phyloP scores from a whole-genome alignment of 225 moss, liverwort and hornwort species.

The Takakia lepidozioides region DNA sequence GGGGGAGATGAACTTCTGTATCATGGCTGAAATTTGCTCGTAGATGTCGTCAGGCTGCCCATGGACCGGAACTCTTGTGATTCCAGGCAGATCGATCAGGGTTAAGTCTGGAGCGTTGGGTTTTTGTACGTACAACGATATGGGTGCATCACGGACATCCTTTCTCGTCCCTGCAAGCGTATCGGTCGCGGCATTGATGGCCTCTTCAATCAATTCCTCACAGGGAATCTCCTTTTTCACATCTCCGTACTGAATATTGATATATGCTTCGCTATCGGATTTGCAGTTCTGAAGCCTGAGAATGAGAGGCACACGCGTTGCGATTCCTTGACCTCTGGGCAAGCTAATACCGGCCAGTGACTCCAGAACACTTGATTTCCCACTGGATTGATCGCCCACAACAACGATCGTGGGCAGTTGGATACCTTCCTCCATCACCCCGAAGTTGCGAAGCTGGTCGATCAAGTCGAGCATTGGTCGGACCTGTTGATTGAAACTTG shows the following conservation, averaged over 20 bases:
- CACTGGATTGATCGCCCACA: conserved; percentile 28
- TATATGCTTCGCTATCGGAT: not conserved
- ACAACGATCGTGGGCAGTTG: conserved; percentile 32
- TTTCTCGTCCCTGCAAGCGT: conserved; percentile 9
- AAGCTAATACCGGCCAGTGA: conserved; percentile 31
- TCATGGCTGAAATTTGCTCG: conserved; percentile 19
- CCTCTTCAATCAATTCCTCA: conserved; percentile 7
- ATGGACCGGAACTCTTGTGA: conserved; percentile 23
- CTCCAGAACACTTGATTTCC: conserved; percentile 32
- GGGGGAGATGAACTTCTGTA: conserved; percentile 13
- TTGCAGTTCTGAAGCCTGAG: conserved; percentile 19
- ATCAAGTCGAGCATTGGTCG: conserved; percentile 23
- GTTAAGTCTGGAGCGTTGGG: conserved; percentile 12
- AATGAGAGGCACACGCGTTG: conserved; percentile 22
- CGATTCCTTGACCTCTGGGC: conserved; percentile 25
- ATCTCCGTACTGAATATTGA: conserved; percentile 4
- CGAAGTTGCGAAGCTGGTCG: conserved; percentile 15
- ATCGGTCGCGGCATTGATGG: conserved; percentile 1
- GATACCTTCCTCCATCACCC: conserved; percentile 28
- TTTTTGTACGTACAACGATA: conserved; percentile 11
- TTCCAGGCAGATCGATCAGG: conserved; percentile 18
- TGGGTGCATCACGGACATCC: conserved; percentile 5
- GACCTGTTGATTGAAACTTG: conserved; percentile 7
- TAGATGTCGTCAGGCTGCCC: conserved; percentile 24
- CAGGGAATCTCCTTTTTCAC: too few species aligned